phyloP scores from a whole-genome alignment of 495 filamentous ascomycete genomes.

The Aspergillus egyptiacus region DNA sequence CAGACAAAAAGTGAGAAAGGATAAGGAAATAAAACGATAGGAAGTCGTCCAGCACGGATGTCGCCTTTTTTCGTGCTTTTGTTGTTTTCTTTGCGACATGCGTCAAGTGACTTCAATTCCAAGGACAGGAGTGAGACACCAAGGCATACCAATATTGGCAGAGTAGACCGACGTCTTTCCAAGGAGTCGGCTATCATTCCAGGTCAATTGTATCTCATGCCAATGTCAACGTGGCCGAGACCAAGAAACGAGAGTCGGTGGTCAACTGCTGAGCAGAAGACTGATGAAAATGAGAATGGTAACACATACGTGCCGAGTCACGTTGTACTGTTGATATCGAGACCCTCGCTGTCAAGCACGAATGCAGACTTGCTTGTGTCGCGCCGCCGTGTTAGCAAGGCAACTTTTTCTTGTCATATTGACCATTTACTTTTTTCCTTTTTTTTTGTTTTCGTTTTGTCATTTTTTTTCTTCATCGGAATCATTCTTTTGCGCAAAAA shows the following conservation, averaged over 20 bases:
- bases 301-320: no score
- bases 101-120: not conserved
- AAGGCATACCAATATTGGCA: no score
- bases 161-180: not conserved
- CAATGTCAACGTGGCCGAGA: constrained; percentile 2
- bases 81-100: not conserved
- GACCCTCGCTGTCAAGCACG: not conserved
- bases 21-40: constrained; percentile 4
- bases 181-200: not conserved
- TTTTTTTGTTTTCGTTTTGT: no score
- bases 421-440: constrained; percentile 3
- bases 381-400: constrained; percentile 4
- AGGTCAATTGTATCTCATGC: not conserved
- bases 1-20: not conserved
- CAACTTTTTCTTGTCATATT: constrained; percentile 10
- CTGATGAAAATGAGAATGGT: no score
- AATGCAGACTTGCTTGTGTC: constrained; percentile 7
- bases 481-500: constrained; percentile 3
- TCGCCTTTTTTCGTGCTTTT: not conserved
- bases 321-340: no score
- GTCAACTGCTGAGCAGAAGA: not conserved
- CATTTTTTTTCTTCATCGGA: not conserved
- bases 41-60: not conserved
- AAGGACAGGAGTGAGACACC: not conserved
- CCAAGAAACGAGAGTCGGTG: not conserved